These are phyloP conservation scores for Nannizzia gypsea DNA, from an alignment of 2,329 filamentous ascomycete genomes.

Conservation along the genomic window DNA sequence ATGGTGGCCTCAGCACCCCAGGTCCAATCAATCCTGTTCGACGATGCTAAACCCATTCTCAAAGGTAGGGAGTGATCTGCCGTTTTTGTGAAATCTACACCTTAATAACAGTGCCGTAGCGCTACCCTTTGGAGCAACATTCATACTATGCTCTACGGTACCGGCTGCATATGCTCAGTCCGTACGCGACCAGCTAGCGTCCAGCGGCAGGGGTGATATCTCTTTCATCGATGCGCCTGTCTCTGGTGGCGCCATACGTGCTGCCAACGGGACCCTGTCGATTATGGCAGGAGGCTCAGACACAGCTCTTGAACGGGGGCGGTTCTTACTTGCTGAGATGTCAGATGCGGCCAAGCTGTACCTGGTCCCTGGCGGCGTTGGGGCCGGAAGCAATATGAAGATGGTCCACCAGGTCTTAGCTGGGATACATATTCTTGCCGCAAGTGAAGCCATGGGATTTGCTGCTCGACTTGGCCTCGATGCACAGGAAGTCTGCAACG, in stretches of 20 bases:
- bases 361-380: constrained; percentile 48
- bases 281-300: constrained; percentile 59
- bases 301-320: constrained; percentile 45
- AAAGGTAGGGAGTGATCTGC: not conserved
- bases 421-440: constrained; percentile 50
- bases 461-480: constrained; percentile 47
- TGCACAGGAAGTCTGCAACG: constrained; percentile 31
- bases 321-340: constrained; percentile 51
- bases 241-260: constrained; percentile 56
- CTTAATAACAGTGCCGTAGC: constrained; percentile 15
- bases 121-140: constrained; percentile 46
- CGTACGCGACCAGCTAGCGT: constrained; percentile 46
- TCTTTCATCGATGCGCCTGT: constrained; percentile 60
- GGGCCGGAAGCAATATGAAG: constrained; percentile 51
- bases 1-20: constrained; percentile 68
- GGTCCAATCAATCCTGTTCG: constrained; percentile 54
- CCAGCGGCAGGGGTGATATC: constrained; percentile 49
- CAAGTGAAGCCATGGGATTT: constrained; percentile 50
- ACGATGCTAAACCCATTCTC: constrained; percentile 41
- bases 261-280: constrained; percentile 59
- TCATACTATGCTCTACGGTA: constrained; percentile 61
- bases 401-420: constrained; percentile 54
- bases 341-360: constrained; percentile 49
- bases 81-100: not conserved
- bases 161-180: constrained; percentile 53